Evolutionary conservation across 305 asterid genomes (phyloP), one percentile per base, ranked within the genome.

Genomic region (Striga hermonthica): DNA sequence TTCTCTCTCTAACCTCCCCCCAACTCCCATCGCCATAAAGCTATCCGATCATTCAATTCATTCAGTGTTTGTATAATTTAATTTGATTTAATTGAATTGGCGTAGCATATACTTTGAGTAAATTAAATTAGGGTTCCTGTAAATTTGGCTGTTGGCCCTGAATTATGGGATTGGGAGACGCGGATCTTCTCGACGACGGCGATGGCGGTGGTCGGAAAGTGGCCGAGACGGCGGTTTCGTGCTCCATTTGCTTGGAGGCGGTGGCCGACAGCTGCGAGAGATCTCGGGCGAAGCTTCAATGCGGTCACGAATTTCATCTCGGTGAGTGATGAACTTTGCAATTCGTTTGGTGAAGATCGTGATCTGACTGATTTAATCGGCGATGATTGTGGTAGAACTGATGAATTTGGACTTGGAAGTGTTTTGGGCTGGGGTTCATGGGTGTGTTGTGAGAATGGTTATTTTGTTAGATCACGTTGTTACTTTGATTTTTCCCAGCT

Each of bases 231-330:
- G 43, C 70, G 13, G 83, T 78, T 16, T 68, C 84, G 9, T 89
- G 96, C 59, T 86, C 96, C 47, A 86, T 89, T 78, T 89, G 96
- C 71, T 75, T 86, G 76, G 94, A 88, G 7, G 79, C 28, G 49
- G 92, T 89, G 63, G 62, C 70, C 43, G 88, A 81, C 71, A 67
- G 58, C 73, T 88, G 90, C 55, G 84, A 73, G 43, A 81, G 95
- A 84, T 89, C 95, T 61, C 76, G 83, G 87, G 88, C 95, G 28
- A 89, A 89, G 87, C 96, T 89, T 77, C 90, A 78, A 71, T 89
- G 96, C 56, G 92, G 96, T 63, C 96, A 89, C 77, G 83, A 81
- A 80, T 89, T 89, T 73, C 96, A 89, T 66, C 92, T 89, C 22
- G 96, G 96, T 86, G 54, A 82, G 88, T 80, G 35, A 9, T 66